Conservation (phyloP, 495 filamentous ascomycete genomes). For the Aspergillus homomorphus region DNA sequence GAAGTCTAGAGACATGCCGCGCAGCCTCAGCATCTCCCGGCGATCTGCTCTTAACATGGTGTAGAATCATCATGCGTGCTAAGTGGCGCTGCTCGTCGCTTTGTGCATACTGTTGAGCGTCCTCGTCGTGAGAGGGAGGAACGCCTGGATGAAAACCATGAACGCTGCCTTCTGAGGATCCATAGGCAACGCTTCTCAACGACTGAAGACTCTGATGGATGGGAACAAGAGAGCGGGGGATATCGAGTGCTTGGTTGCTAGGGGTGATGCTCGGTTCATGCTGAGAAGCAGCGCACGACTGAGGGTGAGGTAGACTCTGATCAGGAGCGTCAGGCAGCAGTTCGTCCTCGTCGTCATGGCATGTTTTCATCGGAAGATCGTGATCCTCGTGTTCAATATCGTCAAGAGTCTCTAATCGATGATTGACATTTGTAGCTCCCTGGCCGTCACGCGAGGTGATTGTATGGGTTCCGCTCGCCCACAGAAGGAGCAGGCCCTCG, state of each 20-base stretch:
- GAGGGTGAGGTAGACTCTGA: neutral
- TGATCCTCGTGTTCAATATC: neutral
- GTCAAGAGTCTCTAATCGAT: neutral
- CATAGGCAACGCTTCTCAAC: neutral
- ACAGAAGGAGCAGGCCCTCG: neutral
- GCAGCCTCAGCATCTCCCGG: neutral
- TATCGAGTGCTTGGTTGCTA: too few relatives aligned
- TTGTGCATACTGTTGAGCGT: neutral
- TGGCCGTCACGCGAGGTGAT: neutral
- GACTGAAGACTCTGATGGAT: neutral
- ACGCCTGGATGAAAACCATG: neutral
- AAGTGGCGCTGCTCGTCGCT: neutral
- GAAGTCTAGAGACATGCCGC: neutral
- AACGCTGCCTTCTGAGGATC: neutral
- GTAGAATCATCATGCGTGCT: neutral
- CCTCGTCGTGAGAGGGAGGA: neutral
- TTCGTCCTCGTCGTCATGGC: neutral
- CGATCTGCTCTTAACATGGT: neutral
- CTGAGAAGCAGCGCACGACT: neutral
- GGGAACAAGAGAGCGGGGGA: neutral
- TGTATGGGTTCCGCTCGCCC: neutral
- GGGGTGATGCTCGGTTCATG: neutral
- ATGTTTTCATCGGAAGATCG: neutral
- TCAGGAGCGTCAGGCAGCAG: neutral
- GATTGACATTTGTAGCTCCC: neutral